Evolutionary conservation across 257 asterid species (phyloP).

Genomic region (Verbena officinalis): DNA sequence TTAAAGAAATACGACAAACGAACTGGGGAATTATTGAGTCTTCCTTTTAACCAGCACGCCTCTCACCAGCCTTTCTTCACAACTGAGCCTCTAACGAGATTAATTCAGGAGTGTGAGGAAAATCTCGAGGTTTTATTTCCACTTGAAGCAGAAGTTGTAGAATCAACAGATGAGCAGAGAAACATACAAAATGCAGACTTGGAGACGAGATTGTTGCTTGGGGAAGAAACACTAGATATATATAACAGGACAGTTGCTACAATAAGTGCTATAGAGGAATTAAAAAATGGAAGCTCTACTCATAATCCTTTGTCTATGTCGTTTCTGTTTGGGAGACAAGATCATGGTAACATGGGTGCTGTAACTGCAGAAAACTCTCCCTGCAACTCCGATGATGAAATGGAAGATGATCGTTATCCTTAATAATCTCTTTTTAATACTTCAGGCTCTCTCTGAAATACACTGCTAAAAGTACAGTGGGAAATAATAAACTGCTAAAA

Average conservation of each 20-base stretch:
- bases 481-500: constrained; percentile 32
- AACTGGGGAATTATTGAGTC: constrained; percentile 71
- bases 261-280: constrained; percentile 66
- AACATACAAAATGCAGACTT: constrained; percentile 27
- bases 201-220: constrained; percentile 40
- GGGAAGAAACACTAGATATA: constrained; percentile 63
- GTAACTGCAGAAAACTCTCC: constrained; percentile 67
- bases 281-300: constrained; percentile 72
- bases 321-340: constrained; percentile 53
- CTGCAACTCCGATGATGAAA: constrained; percentile 44
- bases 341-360: constrained; percentile 47
- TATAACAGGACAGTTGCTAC: constrained; percentile 76
- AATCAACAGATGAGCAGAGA: constrained; percentile 30
- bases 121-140: constrained; percentile 81
- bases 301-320: constrained; percentile 74
- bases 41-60: constrained; percentile 78
- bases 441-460: constrained; percentile 10
- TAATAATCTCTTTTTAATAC: constrained; percentile 28
- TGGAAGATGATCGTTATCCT: constrained; percentile 35
- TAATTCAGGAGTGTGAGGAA: constrained; percentile 82
- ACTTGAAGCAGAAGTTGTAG: constrained; percentile 69
- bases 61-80: constrained; percentile 85
- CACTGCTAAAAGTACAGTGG: neutral
- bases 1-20: constrained; percentile 93
- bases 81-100: constrained; percentile 71